Evolutionary conservation across 768 basidiomycete genomes (phyloP), one percentile per base, ranked within the genome.

Genomic region (Dendrothele bispora): DNA sequence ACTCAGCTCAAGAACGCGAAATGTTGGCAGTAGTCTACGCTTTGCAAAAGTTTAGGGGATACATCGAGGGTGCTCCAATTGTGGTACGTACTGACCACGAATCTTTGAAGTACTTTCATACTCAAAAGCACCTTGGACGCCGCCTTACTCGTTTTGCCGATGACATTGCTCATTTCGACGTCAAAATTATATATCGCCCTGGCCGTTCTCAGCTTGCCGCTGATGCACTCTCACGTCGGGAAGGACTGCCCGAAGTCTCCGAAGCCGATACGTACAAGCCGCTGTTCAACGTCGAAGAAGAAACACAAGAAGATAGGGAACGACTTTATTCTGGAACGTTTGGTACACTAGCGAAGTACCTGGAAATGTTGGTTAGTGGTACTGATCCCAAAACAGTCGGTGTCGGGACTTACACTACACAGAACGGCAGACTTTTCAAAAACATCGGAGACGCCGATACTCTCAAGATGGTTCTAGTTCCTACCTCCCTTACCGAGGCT

Each of bases 51-150:
- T 57, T 45, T 43, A 41, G 52, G 22, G 45, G 44, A 1, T 60
- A 55, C 37, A 50, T 59, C 43, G 55, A 57, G 43, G 58, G 58
- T 14, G 55, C 58, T 12, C 58, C 55, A 0, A 57, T 59, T 27
- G 36, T 55, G 32, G 56, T 60, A 20, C 46, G 50, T 36, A 53
- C 59, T 20, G 55, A 61, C 37, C 56, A 61, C 30, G 52, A 59
- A 40, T 57, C 55, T 12, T 45, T 57, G 30, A 55, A 57, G 32
- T 57, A 57, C 18, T 57, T 55, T 44, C 51, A 24, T 24, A 54
- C 49, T 40, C 53, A 54, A 48, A 46, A 43, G 28, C 51, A 60
- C 24, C 56, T 57, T 35, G 55, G 56, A 28, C 53, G 50, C 36
- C 47, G 55, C 21, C 59, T 60, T 27, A 44, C 56, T 26, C 52